Percentiles rank a stretch among this genome's conserved stretches.
phyloP scores from a whole-genome alignment of 192 early-diverging fungal species.

The Geranomyces variabilis region DNA sequence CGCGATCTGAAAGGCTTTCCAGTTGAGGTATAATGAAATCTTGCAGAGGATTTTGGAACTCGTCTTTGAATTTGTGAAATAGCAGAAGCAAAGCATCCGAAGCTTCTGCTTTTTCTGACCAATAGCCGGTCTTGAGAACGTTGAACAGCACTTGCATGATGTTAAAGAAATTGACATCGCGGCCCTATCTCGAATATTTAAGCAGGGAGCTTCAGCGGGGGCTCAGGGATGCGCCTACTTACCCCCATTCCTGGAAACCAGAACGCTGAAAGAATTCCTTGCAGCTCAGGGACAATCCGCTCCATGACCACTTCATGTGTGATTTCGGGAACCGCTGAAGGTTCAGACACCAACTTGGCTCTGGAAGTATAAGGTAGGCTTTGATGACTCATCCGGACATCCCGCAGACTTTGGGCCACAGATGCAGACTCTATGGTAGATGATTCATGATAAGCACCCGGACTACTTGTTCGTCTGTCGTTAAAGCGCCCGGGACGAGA shows the following conservation, averaged over 20 bases:
- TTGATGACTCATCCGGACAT: not conserved
- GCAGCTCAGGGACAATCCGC: slow-evolving; percentile 34
- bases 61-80: slow-evolving; percentile 45
- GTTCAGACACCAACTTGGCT: not conserved
- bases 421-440: too few species aligned
- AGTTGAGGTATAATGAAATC: slow-evolving; percentile 46
- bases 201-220: too few species aligned
- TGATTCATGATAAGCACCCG: not conserved
- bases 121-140: slow-evolving; percentile 40
- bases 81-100: slow-evolving; percentile 48
- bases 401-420: too few species aligned
- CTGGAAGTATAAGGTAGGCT: not conserved
- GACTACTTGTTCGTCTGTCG: not conserved
- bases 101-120: slow-evolving; percentile 48
- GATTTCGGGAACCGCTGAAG: not conserved
- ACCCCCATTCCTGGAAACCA: slow-evolving; percentile 55
- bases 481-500: not conserved
- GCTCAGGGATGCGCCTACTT: slow-evolving; percentile 26
- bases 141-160: slow-evolving; percentile 35
- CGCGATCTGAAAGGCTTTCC: slow-evolving; percentile 35
- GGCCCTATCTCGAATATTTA: slow-evolving; percentile 24
- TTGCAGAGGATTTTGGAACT: slow-evolving; percentile 45
- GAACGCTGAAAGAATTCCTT: slow-evolving; percentile 32
- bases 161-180: slow-evolving; percentile 38
- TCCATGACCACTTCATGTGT: slow-evolving; percentile 20